A percentile compares a stretch with the other conserved stretches of the same genome.
These are phyloP conservation scores for Epichloe baconii DNA, from an alignment of 2,329 filamentous ascomycete genomes.

Conservation along the genomic window DNA sequence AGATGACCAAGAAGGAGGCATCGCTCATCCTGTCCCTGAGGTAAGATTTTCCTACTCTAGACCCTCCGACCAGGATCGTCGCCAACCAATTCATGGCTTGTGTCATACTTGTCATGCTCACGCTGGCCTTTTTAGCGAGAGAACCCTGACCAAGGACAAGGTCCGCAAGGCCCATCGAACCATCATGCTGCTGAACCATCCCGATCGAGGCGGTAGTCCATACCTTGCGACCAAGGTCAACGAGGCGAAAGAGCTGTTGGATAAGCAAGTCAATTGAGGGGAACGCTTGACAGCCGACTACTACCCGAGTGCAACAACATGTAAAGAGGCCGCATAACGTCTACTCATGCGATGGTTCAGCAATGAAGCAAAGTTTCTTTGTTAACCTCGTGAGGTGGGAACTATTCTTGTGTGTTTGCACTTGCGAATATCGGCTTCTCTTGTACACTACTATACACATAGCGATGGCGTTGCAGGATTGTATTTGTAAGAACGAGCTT, in stretches of 20 bases:
- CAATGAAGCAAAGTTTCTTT: too few relatives aligned
- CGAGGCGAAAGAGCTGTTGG: constrained; percentile 91
- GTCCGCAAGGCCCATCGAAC: constrained; percentile 90
- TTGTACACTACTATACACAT: constrained; percentile 29
- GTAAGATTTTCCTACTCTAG: constrained; percentile 34
- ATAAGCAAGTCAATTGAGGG: constrained; percentile 41
- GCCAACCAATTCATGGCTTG: too few relatives aligned
- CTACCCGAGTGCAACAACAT: too few relatives aligned
- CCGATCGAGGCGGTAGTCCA: constrained; percentile 89
- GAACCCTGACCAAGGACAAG: constrained; percentile 79
- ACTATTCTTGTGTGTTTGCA: too few relatives aligned
- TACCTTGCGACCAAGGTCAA: constrained; percentile 97
- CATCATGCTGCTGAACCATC: constrained; percentile 95
- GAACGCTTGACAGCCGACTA: neutral
- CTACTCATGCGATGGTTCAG: too few relatives aligned
- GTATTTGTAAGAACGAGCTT: constrained; percentile 11
- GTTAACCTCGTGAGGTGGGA: too few relatives aligned
- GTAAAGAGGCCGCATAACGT: too few relatives aligned
- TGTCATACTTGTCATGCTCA: too few relatives aligned
- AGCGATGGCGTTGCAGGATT: constrained; percentile 29
- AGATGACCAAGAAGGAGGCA: constrained; percentile 88
- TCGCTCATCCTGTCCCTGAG: constrained; percentile 79
- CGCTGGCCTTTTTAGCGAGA: constrained; percentile 49
- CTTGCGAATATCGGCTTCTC: neutral
- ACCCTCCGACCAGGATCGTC: too few relatives aligned